Percentiles rank a stretch among this genome's conserved stretches.
Evolutionary conservation across 495 filamentous ascomycete species (phyloP).

Genomic region (Baudoinia panamericana): DNA sequence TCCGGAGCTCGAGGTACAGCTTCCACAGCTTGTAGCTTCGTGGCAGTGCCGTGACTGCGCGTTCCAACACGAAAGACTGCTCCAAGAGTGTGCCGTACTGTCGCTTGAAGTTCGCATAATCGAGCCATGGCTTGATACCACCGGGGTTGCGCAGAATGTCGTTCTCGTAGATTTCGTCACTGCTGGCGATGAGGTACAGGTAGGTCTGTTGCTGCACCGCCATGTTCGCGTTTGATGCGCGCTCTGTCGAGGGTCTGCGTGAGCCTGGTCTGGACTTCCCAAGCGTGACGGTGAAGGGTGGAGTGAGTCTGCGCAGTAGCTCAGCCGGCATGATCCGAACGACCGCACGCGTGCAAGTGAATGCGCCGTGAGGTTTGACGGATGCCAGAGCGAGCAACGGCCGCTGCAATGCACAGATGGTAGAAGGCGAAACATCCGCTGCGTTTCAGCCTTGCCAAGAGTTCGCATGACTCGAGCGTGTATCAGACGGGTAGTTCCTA

Average conservation of each 20-base stretch:
- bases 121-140: constrained; percentile 88
- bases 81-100: constrained; percentile 78
- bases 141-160: constrained; percentile 78
- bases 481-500: too few species aligned
- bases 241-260: constrained; percentile 5
- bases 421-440: too few species aligned
- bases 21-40: constrained; percentile 99
- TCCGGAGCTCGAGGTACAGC: constrained; percentile 83
- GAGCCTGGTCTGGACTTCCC: constrained; percentile 11
- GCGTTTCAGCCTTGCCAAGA: too few species aligned
- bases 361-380: too few species aligned
- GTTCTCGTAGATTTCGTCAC: constrained; percentile 91
- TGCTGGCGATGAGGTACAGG: constrained; percentile 48
- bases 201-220: constrained; percentile 14
- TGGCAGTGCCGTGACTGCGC: constrained; percentile 77
- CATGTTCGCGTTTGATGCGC: background rate
- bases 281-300: constrained; percentile 16
- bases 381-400: too few species aligned
- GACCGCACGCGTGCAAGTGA: constrained; percentile 28
- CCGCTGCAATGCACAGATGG: too few species aligned
- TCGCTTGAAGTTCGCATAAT: constrained; percentile 84
- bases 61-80: constrained; percentile 86
- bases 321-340: constrained; percentile 49
- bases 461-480: too few species aligned
- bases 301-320: constrained; percentile 41